Evolutionary conservation across 2,329 filamentous ascomycete species (phyloP), one percentile per base, ranked within the genome.

Genomic region (Aspergillus latus): DNA sequence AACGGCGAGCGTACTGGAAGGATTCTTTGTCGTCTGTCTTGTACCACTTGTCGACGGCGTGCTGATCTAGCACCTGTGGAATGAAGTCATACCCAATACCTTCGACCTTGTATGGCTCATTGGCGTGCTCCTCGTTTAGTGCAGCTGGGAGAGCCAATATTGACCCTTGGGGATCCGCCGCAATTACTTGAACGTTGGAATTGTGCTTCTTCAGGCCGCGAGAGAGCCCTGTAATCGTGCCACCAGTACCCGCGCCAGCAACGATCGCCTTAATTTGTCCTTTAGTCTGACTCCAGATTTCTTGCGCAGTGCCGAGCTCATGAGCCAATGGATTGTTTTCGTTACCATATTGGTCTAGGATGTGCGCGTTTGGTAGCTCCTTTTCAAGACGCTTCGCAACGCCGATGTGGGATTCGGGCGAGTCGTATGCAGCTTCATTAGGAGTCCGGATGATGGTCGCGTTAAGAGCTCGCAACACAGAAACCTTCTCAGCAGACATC

Each of bases 51-150:
- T 97, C 90, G 30, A 99, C 89, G 4, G 84, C 73, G 29, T 86
- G 76, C 68, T 88, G 90, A 63, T 94, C 87, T 54, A 99, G 80
- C 4, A 99, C 95, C 26, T 97, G 90, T 5, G 95, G 94, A 58
- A 99, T 89, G 73, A 99, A 99, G 74, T 99, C 94, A 73, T 99
- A 99, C 16, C 94, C 94, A 67, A 99, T 99, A 43, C 94, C 94
- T 78, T 99, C 94, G 0, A 99, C 94, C 79, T 99, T 97, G 80
- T 99, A 99, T 1, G 87, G 81, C 73, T 91, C 86, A 69, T 97
- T 93, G 59, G 84, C 83, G 70, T 87, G 84, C 62, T 90, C 88
- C 47, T 90, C 80, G 74, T 99, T 99, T 64, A 99, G 78, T 5
- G 74, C 68, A 63, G 88, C 85, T 1, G 94, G 94, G 32, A 96